phyloP scores from a whole-genome alignment of 179 eudicot species.

The Vitellaria paradoxa region DNA sequence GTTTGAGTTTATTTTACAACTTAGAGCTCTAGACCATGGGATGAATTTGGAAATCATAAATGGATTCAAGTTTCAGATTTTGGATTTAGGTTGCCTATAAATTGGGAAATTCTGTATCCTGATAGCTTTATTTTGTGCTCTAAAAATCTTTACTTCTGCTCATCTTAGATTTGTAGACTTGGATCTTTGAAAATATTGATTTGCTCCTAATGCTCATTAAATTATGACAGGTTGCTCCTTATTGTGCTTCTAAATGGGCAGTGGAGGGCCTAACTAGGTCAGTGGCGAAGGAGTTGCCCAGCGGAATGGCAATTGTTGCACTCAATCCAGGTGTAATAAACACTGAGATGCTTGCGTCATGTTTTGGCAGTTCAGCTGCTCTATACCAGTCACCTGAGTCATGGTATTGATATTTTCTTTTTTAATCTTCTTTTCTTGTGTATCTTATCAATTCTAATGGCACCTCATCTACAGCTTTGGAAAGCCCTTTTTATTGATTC shows the following conservation, averaged over 20 bases:
- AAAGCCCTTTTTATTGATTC: background rate
- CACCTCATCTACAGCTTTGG: background rate
- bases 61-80: background rate
- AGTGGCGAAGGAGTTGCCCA: constrained; percentile 80
- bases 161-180: background rate
- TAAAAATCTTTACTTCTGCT: background rate
- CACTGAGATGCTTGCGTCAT: constrained; percentile 91
- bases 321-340: constrained; percentile 87
- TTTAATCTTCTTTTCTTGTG: background rate
- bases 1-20: background rate
- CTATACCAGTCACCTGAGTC: constrained; percentile 73
- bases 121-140: background rate
- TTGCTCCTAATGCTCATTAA: constrained; percentile 12
- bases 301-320: constrained; percentile 78
- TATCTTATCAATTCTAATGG: background rate
- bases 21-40: background rate
- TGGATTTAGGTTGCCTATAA: background rate
- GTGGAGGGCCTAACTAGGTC: constrained; percentile 82
- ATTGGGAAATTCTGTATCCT: background rate
- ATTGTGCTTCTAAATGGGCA: constrained; percentile 99
- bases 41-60: background rate
- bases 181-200: background rate
- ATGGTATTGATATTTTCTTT: constrained; percentile 43
- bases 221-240: constrained; percentile 77
- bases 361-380: constrained; percentile 80